Conservation (phyloP, 306 rosid species). For the Sicyos edulis region DNA sequence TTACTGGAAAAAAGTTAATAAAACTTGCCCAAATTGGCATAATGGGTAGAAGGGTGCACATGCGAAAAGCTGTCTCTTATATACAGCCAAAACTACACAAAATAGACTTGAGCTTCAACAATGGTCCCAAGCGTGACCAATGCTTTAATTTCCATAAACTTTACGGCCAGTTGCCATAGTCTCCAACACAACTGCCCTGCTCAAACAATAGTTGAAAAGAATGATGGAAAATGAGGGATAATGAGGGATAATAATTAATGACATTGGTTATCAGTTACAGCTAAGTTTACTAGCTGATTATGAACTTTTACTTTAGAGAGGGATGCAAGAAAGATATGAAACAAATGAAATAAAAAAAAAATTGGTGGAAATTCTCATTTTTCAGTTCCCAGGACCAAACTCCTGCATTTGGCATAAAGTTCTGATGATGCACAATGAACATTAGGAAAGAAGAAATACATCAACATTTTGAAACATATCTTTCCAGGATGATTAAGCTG, state of each 20-base stretch:
- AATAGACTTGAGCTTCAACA: background rate
- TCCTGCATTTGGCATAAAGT: background rate
- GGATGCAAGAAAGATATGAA: conserved; percentile 2
- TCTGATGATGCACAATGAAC: conserved; percentile 11
- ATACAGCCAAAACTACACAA: background rate
- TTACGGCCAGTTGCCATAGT: background rate
- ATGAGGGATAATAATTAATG: too few species aligned
- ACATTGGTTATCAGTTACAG: too few species aligned
- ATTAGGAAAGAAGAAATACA: conserved; percentile 12
- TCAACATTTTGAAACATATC: conserved; percentile 14
- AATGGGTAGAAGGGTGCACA: background rate
- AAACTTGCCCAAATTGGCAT: background rate
- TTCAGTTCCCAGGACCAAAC: conserved; percentile 11
- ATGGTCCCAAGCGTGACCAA: conserved; percentile 14
- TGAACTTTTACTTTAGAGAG: background rate
- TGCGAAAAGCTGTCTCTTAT: conserved; percentile 6
- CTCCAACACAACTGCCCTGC: conserved; percentile 6
- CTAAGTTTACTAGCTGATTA: background rate
- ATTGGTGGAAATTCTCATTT: background rate
- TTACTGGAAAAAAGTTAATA: background rate
- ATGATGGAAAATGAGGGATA: background rate
- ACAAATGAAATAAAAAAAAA: background rate
- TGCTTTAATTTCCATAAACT: conserved; percentile 16
- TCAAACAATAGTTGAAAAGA: conserved; percentile 12
- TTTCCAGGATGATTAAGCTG: conserved; percentile 4